phyloP scores from a whole-genome alignment of 495 filamentous ascomycete species.

The Thermothielavioides terrestris region DNA sequence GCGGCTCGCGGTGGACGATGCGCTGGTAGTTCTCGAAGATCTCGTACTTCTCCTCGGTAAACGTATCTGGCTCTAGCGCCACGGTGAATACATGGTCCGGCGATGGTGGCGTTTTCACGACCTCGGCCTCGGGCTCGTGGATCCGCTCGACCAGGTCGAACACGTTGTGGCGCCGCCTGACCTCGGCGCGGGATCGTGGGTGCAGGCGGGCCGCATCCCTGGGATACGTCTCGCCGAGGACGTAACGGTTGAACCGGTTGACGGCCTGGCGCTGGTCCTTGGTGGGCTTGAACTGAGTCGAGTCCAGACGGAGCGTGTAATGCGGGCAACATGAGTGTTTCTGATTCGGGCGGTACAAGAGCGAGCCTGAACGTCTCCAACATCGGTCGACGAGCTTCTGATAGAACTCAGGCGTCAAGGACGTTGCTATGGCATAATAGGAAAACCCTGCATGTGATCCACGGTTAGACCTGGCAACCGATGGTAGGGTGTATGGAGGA shows the following conservation, averaged over 20 bases:
- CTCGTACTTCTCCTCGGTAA: slow-evolving; percentile 79
- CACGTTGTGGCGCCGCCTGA: slow-evolving; percentile 57
- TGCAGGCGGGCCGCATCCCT: slow-evolving; percentile 62
- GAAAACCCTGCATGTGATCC: slow-evolving; percentile 55
- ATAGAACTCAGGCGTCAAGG: slow-evolving; percentile 65
- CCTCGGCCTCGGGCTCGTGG: slow-evolving; percentile 54
- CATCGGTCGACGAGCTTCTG: slow-evolving; percentile 75
- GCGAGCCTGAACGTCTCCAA: slow-evolving; percentile 75
- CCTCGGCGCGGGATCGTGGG: slow-evolving; percentile 75
- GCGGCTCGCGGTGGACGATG: slow-evolving; percentile 65
- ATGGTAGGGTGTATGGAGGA: too few relatives aligned
- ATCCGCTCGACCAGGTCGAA: slow-evolving; percentile 68
- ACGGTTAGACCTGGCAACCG: slow-evolving; percentile 6
- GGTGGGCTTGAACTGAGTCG: slow-evolving; percentile 56
- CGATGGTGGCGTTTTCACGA: slow-evolving; percentile 47
- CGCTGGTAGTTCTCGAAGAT: slow-evolving; percentile 84
- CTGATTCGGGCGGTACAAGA: slow-evolving; percentile 90
- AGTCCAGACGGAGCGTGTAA: slow-evolving; percentile 83
- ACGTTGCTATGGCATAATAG: slow-evolving; percentile 66
- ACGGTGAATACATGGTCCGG: slow-evolving; percentile 76
- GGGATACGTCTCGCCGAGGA: slow-evolving; percentile 71
- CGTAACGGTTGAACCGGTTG: slow-evolving; percentile 81
- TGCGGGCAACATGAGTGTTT: slow-evolving; percentile 84
- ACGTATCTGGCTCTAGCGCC: slow-evolving; percentile 67
- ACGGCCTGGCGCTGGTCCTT: slow-evolving; percentile 80